phyloP scores from a whole-genome alignment of 495 filamentous ascomycete species.

The Platismatia glauca region DNA sequence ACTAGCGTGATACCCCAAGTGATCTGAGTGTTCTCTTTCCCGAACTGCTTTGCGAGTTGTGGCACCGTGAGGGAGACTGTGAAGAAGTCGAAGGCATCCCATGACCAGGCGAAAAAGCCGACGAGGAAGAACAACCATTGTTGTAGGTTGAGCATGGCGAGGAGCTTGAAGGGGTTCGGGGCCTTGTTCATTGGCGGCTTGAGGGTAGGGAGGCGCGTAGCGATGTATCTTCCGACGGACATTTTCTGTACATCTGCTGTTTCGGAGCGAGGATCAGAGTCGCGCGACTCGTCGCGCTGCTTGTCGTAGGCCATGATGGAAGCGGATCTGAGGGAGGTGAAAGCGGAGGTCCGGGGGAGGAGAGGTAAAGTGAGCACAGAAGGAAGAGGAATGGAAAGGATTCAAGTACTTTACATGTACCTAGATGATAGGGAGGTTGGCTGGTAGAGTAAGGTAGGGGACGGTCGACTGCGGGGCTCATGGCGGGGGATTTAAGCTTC shows the following conservation, averaged over 20 bases:
- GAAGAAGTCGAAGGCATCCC: constrained; percentile 91
- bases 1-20: constrained; percentile 88
- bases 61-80: constrained; percentile 70
- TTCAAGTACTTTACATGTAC: no score
- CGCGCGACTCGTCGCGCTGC: constrained; percentile 17
- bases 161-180: constrained; percentile 65
- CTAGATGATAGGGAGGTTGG: no score
- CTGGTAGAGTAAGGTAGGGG: no score
- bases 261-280: constrained; percentile 9
- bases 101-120: constrained; percentile 56
- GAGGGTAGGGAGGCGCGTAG: constrained; percentile 62
- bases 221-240: constrained; percentile 52
- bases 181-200: constrained; percentile 69
- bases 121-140: constrained; percentile 83
- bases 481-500: no score
- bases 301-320: background rate
- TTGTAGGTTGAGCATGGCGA: constrained; percentile 58
- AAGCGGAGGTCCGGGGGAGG: no score
- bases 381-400: constrained; percentile 16
- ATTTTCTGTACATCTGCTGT: constrained; percentile 36
- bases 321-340: background rate
- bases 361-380: background rate
- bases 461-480: background rate
- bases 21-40: constrained; percentile 61
- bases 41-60: constrained; percentile 58